Conservation (phyloP, 192 early-diverging fungal genomes). For the Podila horticola region DNA sequence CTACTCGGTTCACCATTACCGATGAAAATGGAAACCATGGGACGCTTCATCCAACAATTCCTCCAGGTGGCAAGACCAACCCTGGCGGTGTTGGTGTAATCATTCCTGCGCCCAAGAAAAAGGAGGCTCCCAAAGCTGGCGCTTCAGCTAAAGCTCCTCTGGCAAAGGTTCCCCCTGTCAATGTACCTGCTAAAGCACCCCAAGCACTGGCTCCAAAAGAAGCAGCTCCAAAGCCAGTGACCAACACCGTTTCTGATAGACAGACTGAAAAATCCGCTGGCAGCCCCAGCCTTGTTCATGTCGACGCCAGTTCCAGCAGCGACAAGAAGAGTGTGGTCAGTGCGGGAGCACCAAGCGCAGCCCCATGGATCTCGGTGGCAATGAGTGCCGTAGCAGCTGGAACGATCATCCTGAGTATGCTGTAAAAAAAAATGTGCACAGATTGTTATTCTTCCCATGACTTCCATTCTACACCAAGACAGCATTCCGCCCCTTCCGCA, state of each 20-base stretch:
- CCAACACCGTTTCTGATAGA: not conserved
- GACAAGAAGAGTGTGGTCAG: not conserved
- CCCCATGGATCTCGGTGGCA: not conserved
- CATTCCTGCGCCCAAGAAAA: constrained; percentile 2
- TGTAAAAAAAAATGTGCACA: too few relatives aligned
- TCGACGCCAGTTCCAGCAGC: not conserved
- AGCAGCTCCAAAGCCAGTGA: not conserved
- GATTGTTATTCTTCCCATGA: too few relatives aligned
- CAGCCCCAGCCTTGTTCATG: not conserved
- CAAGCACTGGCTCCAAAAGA: too few relatives aligned
- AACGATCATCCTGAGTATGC: not conserved
- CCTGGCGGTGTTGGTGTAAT: constrained; percentile 32
- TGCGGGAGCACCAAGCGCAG: not conserved
- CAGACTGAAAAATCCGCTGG: not conserved
- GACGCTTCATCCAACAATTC: constrained; percentile 23
- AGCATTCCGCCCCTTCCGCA: not conserved
- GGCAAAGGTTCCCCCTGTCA: not conserved
- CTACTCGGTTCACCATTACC: constrained; percentile 44
- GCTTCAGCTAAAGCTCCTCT: not conserved
- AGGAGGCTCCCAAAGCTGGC: not conserved
- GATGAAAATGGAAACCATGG: constrained; percentile 27
- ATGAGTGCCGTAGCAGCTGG: not conserved
- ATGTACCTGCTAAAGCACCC: not conserved
- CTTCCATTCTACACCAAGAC: not conserved
- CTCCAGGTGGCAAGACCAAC: constrained; percentile 31